Percentiles rank a stretch among this genome's conserved stretches.
Conservation (phyloP, 495 filamentous ascomycete species). For the Podospora sp. region DNA sequence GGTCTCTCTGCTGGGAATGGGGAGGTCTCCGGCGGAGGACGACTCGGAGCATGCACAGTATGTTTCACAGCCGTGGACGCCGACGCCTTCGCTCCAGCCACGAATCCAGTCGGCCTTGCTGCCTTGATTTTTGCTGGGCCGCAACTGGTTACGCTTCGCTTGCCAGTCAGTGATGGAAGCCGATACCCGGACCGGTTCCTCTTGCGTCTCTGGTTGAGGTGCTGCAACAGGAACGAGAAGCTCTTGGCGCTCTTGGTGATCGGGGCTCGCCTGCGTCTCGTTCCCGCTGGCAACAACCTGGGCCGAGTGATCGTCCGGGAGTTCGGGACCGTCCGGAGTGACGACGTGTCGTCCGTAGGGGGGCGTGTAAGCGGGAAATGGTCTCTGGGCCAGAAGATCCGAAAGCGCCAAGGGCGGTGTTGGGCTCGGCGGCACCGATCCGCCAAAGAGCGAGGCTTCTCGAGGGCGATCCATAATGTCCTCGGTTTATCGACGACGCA, state of each 20-base stretch:
- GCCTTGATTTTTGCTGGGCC: constrained; percentile 32
- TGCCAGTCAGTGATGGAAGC: constrained; percentile 28
- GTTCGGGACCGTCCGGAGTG: constrained; percentile 14
- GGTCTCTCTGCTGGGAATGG: background rate
- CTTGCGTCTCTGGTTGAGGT: background rate
- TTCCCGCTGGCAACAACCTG: constrained; percentile 11
- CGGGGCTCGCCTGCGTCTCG: background rate
- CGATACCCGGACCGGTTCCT: constrained; percentile 1
- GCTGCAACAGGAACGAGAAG: background rate
- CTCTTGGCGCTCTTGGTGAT: constrained; percentile 4
- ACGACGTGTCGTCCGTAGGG: constrained; percentile 23
- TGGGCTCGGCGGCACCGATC: constrained; percentile 23
- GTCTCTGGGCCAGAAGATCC: constrained; percentile 29
- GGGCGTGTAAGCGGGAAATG: constrained; percentile 24
- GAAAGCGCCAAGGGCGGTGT: constrained; percentile 31
- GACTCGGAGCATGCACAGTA: constrained; percentile 37
- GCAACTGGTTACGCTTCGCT: constrained; percentile 30
- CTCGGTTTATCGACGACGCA: constrained; percentile 4
- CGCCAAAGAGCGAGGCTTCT: constrained; percentile 18
- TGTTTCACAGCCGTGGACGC: constrained; percentile 26
- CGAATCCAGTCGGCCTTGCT: constrained; percentile 42
- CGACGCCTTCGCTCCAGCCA: constrained; percentile 37
- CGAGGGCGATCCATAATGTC: constrained; percentile 31
- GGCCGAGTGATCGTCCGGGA: constrained; percentile 14
- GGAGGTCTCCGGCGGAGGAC: background rate